These are phyloP conservation scores for Claviceps arundinis DNA, from an alignment of 2,329 filamentous ascomycete species.

Conservation along the genomic window DNA sequence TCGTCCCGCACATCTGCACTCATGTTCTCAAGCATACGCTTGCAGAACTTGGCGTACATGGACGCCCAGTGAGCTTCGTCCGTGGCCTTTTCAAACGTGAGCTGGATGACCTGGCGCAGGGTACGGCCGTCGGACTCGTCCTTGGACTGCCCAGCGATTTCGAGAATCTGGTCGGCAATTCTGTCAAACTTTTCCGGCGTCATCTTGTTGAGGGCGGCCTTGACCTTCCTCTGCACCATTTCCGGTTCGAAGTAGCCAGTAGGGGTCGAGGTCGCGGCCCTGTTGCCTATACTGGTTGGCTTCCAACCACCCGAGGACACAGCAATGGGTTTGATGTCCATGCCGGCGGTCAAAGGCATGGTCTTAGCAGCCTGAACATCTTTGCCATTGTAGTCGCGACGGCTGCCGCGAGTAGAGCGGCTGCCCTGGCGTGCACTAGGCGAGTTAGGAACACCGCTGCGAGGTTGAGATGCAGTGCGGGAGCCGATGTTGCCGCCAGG, in stretches of 20 bases:
- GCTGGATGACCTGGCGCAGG: slow-evolving; percentile 92
- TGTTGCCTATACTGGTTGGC: slow-evolving; percentile 53
- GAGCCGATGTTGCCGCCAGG: slow-evolving; percentile 47
- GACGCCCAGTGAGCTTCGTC: slow-evolving; percentile 97
- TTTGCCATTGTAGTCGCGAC: slow-evolving; percentile 43
- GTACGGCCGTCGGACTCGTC: slow-evolving; percentile 89
- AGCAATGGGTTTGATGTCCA: slow-evolving; percentile 69
- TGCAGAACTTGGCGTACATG: slow-evolving; percentile 98
- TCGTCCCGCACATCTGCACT: slow-evolving; percentile 90
- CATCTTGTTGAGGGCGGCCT: slow-evolving; percentile 99
- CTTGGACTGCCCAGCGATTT: slow-evolving; percentile 89
- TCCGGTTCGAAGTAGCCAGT: slow-evolving; percentile 63
- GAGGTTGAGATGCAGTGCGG: slow-evolving; percentile 48
- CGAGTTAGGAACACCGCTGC: slow-evolving; percentile 53
- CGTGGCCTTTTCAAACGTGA: slow-evolving; percentile 97
- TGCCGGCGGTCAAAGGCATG: slow-evolving; percentile 81
- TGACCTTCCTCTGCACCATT: slow-evolving; percentile 96
- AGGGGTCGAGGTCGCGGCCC: slow-evolving; percentile 21
- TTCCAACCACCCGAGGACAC: slow-evolving; percentile 76
- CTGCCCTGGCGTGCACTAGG: slow-evolving; percentile 49
- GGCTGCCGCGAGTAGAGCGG: slow-evolving; percentile 51
- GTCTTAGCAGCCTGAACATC: slow-evolving; percentile 65
- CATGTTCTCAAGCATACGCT: slow-evolving; percentile 92
- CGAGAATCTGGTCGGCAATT: slow-evolving; percentile 84
- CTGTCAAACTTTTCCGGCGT: slow-evolving; percentile 97